Evolutionary conservation across 2,329 filamentous ascomycete genomes (phyloP), one percentile per base, ranked within the genome.

Genomic region (Aspergillus sp.): DNA sequence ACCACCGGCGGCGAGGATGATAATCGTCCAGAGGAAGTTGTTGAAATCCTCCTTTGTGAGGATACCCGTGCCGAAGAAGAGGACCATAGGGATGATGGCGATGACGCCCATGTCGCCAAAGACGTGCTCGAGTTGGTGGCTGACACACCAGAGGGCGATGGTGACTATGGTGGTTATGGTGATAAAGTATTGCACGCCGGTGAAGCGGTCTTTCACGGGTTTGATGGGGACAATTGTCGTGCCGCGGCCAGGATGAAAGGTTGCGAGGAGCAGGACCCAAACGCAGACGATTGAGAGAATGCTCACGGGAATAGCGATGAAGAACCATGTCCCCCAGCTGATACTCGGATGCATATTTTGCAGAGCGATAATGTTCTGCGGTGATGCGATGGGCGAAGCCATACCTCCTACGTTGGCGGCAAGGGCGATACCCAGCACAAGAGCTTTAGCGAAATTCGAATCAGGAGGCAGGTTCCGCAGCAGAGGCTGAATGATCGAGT

Each of bases 1-100:
- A 6, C 93, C 93, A 42, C 93, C 93, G 0, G 93, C 91, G 0
- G 93, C 93, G 17, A 98, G 84, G 61, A 98, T 97, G 70, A 98
- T 96, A 69, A 98, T 98, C 17, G 94, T 98, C 93, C 93, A 98
- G 35, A 96, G 85, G 69, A 98, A 98, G 69, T 98, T 98, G 76
- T 98, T 98, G 67, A 98, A 98, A 71, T 98, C 93, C 70, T 97
- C 93, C 71, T 97, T 98, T 43, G 90, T 97, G 27, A 98, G 77
- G 56, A 97, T 91, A 9, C 93, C 93, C 2, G 90, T 90, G 47
- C 93, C 93, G 60, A 98, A 98, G 78, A 98, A 98, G 38, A 96
- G 77, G 3, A 95, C 86, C 45, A 98, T 85, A 5, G 93, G 93
- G 51, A 98, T 89, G 63, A 98, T 95, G 49, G 93, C 94, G 38